phyloP scores from a whole-genome alignment of 345 rosid species.

The Syzygium aromaticum region DNA sequence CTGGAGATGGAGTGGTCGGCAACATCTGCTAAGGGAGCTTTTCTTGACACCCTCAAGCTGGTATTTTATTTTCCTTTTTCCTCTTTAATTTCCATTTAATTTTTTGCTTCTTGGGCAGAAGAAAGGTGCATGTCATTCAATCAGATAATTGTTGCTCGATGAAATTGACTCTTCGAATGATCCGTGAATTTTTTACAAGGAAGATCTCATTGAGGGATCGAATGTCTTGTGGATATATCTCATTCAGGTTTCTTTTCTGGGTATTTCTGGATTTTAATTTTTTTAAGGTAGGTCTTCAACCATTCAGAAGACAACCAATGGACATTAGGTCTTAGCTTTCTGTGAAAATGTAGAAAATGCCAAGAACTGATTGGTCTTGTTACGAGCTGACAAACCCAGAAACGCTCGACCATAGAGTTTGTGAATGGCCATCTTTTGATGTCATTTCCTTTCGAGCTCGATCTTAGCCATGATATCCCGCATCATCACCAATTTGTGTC shows the following conservation, averaged over 20 bases:
- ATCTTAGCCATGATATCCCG: neutral
- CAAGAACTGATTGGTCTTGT: neutral
- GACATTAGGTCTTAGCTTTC: neutral
- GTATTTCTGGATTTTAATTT: neutral
- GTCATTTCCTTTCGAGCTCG: neutral
- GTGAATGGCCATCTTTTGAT: neutral
- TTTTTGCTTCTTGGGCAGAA: neutral
- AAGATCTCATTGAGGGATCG: neutral
- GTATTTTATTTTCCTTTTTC: constrained; percentile 4
- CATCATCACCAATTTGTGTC: neutral
- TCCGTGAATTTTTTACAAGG: neutral
- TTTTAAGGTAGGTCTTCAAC: neutral
- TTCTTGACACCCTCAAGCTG: constrained; percentile 30
- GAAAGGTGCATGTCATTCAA: neutral
- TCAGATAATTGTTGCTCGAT: neutral
- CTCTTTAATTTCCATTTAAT: neutral
- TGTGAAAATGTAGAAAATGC: neutral
- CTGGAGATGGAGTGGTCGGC: constrained; percentile 33
- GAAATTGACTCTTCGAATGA: neutral
- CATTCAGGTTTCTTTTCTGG: neutral
- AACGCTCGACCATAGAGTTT: neutral
- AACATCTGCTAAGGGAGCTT: constrained; percentile 30
- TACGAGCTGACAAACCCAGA: neutral
- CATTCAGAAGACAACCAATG: neutral
- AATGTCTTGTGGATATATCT: neutral